Evolutionary conservation across 768 basidiomycete species (phyloP).

Genomic region (Hortiboletus campestris): DNA sequence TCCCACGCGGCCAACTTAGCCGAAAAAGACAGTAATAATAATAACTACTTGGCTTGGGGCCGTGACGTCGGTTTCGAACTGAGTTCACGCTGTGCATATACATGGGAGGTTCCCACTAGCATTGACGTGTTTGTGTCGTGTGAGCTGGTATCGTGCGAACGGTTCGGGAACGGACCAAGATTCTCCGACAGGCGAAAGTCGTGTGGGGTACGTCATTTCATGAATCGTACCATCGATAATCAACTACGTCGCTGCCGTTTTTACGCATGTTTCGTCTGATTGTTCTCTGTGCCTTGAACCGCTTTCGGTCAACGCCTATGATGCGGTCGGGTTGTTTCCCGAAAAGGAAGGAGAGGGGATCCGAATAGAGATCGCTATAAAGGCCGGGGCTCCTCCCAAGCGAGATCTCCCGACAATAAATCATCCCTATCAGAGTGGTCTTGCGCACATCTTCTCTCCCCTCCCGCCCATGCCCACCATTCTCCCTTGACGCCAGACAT

Average conservation of each 20-base stretch:
- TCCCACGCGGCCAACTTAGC: too few species aligned
- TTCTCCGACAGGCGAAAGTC: too few species aligned
- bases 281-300: background rate
- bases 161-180: too few species aligned
- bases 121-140: background rate
- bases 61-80: background rate
- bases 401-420: conserved; percentile 3
- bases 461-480: background rate
- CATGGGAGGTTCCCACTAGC: background rate
- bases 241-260: too few species aligned
- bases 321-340: background rate
- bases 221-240: too few species aligned
- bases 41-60: too few species aligned
- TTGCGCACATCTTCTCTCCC: background rate
- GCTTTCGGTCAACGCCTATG: background rate
- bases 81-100: background rate
- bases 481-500: background rate
- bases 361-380: conserved; percentile 19
- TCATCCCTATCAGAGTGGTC: background rate
- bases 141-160: too few species aligned
- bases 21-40: too few species aligned
- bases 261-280: too few species aligned
- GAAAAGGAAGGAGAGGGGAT: conserved; percentile 1
- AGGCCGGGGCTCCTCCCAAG: background rate
- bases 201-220: too few species aligned